A percentile compares a stretch with the other conserved stretches of the same genome.
Evolutionary conservation across 2,329 filamentous ascomycete species (phyloP).

Genomic region (Epichloe baconii): DNA sequence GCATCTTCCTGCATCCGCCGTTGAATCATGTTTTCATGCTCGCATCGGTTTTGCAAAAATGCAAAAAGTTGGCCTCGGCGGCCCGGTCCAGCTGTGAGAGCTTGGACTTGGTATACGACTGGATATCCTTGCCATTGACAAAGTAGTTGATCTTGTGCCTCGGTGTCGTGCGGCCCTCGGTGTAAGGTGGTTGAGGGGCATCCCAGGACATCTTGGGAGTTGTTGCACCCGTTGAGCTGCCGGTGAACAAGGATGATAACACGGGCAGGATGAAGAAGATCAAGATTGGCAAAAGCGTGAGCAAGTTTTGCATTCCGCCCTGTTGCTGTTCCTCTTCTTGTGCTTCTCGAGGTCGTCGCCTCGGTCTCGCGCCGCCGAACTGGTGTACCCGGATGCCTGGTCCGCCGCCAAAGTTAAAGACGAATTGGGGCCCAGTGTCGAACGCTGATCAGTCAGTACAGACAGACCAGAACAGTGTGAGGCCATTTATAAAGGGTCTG

Average conservation of each 20-base stretch:
- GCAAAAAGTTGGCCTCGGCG: constrained; percentile 63
- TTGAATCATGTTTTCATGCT: constrained; percentile 54
- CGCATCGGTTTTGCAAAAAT: constrained; percentile 58
- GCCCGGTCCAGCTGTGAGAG: constrained; percentile 61
- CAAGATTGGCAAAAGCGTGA: constrained; percentile 75
- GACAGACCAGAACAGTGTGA: not conserved
- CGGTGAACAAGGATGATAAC: constrained; percentile 65
- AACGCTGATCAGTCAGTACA: constrained; percentile 36
- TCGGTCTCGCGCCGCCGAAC: constrained; percentile 70
- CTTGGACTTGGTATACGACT: constrained; percentile 54
- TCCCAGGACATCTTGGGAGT: constrained; percentile 69
- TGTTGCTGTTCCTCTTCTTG: constrained; percentile 38
- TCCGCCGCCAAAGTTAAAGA: constrained; percentile 88
- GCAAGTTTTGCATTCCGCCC: constrained; percentile 44
- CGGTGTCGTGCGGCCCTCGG: constrained; percentile 56
- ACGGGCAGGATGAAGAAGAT: constrained; percentile 80
- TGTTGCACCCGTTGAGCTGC: constrained; percentile 25
- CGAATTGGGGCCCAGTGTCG: constrained; percentile 73
- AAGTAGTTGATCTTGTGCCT: constrained; percentile 70
- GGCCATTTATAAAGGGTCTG: not conserved
- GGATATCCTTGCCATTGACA: constrained; percentile 66
- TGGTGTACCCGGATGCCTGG: constrained; percentile 90
- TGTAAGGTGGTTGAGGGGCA: constrained; percentile 54
- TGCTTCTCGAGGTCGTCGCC: constrained; percentile 58
- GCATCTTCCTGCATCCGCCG: constrained; percentile 62